Evolutionary conservation across 2,329 filamentous ascomycete species (phyloP), one percentile per base, ranked within the genome.

Genomic region (Colletotrichum eremochloae): DNA sequence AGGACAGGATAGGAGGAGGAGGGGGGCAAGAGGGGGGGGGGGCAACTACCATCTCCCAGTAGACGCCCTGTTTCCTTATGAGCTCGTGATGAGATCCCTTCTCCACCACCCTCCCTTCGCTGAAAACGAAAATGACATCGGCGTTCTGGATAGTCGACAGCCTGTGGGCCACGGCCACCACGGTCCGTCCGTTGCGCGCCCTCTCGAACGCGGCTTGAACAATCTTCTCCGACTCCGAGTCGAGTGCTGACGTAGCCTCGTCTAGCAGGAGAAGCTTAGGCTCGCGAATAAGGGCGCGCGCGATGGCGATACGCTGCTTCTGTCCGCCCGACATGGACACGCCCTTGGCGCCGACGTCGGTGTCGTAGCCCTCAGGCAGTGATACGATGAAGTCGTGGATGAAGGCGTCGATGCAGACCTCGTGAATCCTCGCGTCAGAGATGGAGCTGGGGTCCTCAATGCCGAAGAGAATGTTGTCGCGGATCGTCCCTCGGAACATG

Each of bases 321-420:
- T 90, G 88, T 0, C 88, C 88, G 0, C 88, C 88, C 0, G 84
- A 87, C 11, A 89, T 82, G 3, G 84, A 82, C 0, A 89, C 89
- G 14, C 90, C 90, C 60, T 90, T 88, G 18, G 90, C 89, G 0
- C 83, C 80, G 1, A 86, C 86, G 29, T 82, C 82, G 44, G 82
- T 82, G 0, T 87, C 85, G 15, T 85, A 85, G 0, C 85, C 86
- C 61, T 88, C 83, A 0, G 87, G 86, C 0, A 89, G 80, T 0
- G 83, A 87, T 14, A 77, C 76, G 55, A 89, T 83, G 75, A 89
- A 89, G 1, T 90, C 88, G 68, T 91, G 84, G 65, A 92, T 87
- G 1, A 88, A 86, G 2, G 87, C 87, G 64, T 78, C 77, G 53
- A 75, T 78, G 52, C 79, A 81, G 2, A 78, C 79, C 42, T 78